Evolutionary conservation across 257 asterid species (phyloP).

Genomic region (Solanum bulbocastanum): DNA sequence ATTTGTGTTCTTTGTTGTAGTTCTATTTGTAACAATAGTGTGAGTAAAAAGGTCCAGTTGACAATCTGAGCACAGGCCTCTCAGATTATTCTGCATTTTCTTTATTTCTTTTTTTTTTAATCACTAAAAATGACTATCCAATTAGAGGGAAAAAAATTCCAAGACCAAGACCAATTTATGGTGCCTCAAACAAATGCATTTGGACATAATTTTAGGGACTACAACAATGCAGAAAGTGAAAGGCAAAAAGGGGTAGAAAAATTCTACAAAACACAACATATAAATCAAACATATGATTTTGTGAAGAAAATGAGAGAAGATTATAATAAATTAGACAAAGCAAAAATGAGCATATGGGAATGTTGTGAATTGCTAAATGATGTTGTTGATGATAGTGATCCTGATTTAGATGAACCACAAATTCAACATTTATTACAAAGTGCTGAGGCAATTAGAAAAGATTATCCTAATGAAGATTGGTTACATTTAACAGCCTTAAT

Average conservation of each 20-base stretch:
- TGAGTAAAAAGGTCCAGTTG: neutral
- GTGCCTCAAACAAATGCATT: constrained; percentile 1
- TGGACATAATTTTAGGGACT: neutral
- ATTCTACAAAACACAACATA: neutral
- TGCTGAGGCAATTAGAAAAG: constrained; percentile 32
- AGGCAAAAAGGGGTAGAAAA: constrained; percentile 4
- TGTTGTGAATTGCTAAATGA: constrained; percentile 28
- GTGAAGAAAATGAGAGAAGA: constrained; percentile 22
- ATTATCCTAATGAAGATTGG: constrained; percentile 31
- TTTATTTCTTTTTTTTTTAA: neutral
- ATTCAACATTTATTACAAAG: constrained; percentile 28
- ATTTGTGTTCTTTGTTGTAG: neutral
- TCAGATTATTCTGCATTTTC: neutral
- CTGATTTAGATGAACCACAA: constrained; percentile 34
- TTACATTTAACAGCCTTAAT: constrained; percentile 26
- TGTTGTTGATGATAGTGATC: constrained; percentile 34
- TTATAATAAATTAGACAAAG: constrained; percentile 19
- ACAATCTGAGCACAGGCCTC: neutral
- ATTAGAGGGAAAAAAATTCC: neutral
- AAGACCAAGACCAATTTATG: neutral
- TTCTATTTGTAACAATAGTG: neutral
- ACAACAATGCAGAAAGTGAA: neutral
- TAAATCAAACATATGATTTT: neutral
- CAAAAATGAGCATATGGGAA: constrained; percentile 32
- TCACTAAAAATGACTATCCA: neutral